These are phyloP conservation scores for Populus hybrid DNA, from an alignment of 441 rosid genomes.

Conservation along the genomic window DNA sequence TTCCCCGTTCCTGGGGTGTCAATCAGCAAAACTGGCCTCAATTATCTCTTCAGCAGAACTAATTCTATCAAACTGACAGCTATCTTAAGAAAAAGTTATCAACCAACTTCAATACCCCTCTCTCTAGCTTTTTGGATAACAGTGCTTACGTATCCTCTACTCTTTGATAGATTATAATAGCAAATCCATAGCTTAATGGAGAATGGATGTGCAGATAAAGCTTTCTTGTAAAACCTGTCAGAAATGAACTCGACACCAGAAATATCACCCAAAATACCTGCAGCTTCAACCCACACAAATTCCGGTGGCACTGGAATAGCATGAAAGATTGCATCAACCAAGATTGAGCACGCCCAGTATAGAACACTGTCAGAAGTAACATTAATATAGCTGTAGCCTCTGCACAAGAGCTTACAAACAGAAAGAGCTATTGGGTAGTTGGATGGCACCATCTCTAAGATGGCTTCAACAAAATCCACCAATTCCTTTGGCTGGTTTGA, in stretches of 20 bases:
- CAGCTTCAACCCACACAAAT: slow-evolving; percentile 73
- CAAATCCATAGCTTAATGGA: slow-evolving; percentile 65
- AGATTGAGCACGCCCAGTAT: slow-evolving; percentile 67
- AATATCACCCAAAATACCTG: slow-evolving; percentile 41
- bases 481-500: slow-evolving; percentile 49
- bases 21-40: slow-evolving; percentile 15
- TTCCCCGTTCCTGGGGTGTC: too few species aligned
- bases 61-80: slow-evolving; percentile 20
- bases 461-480: slow-evolving; percentile 79
- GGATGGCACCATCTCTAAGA: slow-evolving; percentile 58
- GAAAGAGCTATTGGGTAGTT: slow-evolving; percentile 70
- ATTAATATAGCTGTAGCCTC: slow-evolving; percentile 17
- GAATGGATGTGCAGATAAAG: slow-evolving; percentile 63
- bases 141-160: slow-evolving; percentile 25
- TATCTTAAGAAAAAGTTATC: slow-evolving; percentile 1
- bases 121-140: slow-evolving; percentile 53
- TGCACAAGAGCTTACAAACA: slow-evolving; percentile 47
- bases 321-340: slow-evolving; percentile 54
- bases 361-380: slow-evolving; percentile 40
- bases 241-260: slow-evolving; percentile 33
- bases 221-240: slow-evolving; percentile 61
- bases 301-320: slow-evolving; percentile 85
- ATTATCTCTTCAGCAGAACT: background rate
- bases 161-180: slow-evolving; percentile 29
- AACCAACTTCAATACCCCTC: slow-evolving; percentile 53